A percentile compares a stretch with the other conserved stretches of the same genome.
Conservation (phyloP, 2,329 filamentous ascomycete species). For the Penicillium thymicola region DNA sequence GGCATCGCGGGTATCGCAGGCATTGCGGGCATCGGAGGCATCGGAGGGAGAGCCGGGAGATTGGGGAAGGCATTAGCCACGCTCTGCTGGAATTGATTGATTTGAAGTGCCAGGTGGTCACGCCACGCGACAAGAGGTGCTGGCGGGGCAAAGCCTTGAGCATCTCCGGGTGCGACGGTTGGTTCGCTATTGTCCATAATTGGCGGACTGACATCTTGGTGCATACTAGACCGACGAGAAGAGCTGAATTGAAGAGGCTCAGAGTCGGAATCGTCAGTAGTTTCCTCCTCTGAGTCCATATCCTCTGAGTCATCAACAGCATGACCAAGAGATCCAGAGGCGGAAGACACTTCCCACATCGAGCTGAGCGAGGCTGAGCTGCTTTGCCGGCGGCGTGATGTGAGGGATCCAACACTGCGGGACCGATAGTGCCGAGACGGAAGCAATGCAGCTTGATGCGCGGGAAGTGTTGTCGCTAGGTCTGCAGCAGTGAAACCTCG, state of each 20-base stretch:
- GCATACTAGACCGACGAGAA: constrained; percentile 38
- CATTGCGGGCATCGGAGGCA: constrained; percentile 54
- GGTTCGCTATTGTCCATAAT: constrained; percentile 26
- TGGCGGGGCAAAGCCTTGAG: constrained; percentile 50
- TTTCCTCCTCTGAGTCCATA: constrained; percentile 25
- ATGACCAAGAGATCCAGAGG: constrained; percentile 45
- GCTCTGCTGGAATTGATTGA: constrained; percentile 73
- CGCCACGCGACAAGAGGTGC: constrained; percentile 66
- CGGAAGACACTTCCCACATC: constrained; percentile 59
- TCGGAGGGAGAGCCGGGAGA: constrained; percentile 56
- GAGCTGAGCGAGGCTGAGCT: constrained; percentile 67
- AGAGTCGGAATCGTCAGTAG: constrained; percentile 22
- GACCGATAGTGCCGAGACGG: constrained; percentile 63
- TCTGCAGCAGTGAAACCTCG: constrained; percentile 70
- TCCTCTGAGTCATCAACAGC: constrained; percentile 42
- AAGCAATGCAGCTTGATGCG: constrained; percentile 61
- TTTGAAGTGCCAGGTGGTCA: constrained; percentile 69
- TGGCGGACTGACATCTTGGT: constrained; percentile 30
- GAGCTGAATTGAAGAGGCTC: constrained; percentile 25
- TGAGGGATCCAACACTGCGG: constrained; percentile 59
- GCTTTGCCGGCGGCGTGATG: constrained; percentile 53
- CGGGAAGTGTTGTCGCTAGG: constrained; percentile 63
- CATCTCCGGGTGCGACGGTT: constrained; percentile 25
- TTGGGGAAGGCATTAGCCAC: constrained; percentile 66
- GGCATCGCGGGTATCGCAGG: constrained; percentile 59